phyloP scores from a whole-genome alignment of 2,329 filamentous ascomycete species.

The Colletotrichum plurivorum region DNA sequence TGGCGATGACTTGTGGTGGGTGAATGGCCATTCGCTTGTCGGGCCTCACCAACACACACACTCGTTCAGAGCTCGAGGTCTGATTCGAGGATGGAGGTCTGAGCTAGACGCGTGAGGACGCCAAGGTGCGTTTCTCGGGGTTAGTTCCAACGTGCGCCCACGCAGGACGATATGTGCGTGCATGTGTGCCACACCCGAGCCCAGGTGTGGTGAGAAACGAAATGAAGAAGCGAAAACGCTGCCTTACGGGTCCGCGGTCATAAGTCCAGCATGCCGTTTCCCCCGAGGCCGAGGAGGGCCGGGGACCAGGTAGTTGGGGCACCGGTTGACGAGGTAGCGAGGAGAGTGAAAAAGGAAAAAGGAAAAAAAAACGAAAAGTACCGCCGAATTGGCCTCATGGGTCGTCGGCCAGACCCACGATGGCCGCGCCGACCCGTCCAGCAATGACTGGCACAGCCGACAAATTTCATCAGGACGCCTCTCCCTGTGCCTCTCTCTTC shows the following conservation, averaged over 20 bases:
- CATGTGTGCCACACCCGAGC: slow-evolving; percentile 22
- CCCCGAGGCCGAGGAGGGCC: slow-evolving; percentile 26
- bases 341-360: not conserved
- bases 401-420: not conserved
- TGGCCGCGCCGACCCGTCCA: not conserved
- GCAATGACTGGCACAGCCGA: not conserved
- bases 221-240: slow-evolving; percentile 26
- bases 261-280: slow-evolving; percentile 14
- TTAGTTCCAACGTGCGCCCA: slow-evolving; percentile 14
- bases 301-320: slow-evolving; percentile 32
- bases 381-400: slow-evolving; percentile 2
- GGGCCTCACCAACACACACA: slow-evolving; percentile 19
- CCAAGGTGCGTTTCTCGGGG: slow-evolving; percentile 31
- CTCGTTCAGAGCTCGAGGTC: not conserved
- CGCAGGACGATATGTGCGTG: not conserved
- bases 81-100: slow-evolving; percentile 8
- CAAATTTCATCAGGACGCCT: not conserved
- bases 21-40: slow-evolving; percentile 3
- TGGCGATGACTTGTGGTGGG: not conserved
- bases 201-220: not conserved
- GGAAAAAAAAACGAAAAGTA: slow-evolving; percentile 4
- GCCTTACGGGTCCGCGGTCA: slow-evolving; percentile 29
- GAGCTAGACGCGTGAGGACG: slow-evolving; percentile 17
- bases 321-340: not conserved
- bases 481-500: not conserved